phyloP scores from a whole-genome alignment of 768 basidiomycete species.

The Rubroboletus satanas region DNA sequence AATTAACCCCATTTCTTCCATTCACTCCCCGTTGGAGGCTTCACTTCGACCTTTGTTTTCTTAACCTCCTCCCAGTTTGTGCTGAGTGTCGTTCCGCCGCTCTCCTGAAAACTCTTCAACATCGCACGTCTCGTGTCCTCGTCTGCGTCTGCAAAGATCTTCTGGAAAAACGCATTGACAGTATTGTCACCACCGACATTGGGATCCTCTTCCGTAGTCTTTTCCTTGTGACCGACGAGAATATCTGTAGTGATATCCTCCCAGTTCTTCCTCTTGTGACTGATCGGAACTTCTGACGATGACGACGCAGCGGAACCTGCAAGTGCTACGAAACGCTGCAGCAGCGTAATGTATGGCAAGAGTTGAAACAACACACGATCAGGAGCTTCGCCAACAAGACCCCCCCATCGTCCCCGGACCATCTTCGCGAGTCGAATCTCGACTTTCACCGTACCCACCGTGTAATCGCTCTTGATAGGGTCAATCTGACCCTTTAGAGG shows the following conservation, averaged over 20 bases:
- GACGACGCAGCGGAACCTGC: slow-evolving; percentile 30
- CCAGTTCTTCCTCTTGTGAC: slow-evolving; percentile 76
- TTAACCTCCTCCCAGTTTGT: slow-evolving; percentile 93
- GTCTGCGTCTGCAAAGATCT: slow-evolving; percentile 86
- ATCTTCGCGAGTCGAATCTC: slow-evolving; percentile 78
- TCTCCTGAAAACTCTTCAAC: slow-evolving; percentile 97
- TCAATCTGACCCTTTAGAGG: slow-evolving; percentile 84
- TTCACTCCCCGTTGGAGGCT: slow-evolving; percentile 81
- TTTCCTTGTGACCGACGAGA: slow-evolving; percentile 65
- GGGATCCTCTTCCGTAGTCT: slow-evolving; percentile 69
- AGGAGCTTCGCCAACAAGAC: slow-evolving; percentile 67
- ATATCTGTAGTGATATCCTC: slow-evolving; percentile 73
- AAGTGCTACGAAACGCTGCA: slow-evolving; percentile 12
- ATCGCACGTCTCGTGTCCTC: slow-evolving; percentile 91
- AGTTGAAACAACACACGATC: slow-evolving; percentile 52
- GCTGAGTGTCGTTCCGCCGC: slow-evolving; percentile 91
- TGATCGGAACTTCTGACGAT: slow-evolving; percentile 31
- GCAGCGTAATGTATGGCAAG: background rate
- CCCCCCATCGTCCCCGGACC: slow-evolving; percentile 67
- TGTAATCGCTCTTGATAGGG: slow-evolving; percentile 54
- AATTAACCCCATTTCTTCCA: slow-evolving; percentile 71
- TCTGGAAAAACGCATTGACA: slow-evolving; percentile 87
- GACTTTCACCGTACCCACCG: slow-evolving; percentile 82
- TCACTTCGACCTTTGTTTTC: slow-evolving; percentile 66
- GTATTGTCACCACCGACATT: slow-evolving; percentile 87